Conservation (phyloP, 306 rosid species). For the Luffa acutangula region DNA sequence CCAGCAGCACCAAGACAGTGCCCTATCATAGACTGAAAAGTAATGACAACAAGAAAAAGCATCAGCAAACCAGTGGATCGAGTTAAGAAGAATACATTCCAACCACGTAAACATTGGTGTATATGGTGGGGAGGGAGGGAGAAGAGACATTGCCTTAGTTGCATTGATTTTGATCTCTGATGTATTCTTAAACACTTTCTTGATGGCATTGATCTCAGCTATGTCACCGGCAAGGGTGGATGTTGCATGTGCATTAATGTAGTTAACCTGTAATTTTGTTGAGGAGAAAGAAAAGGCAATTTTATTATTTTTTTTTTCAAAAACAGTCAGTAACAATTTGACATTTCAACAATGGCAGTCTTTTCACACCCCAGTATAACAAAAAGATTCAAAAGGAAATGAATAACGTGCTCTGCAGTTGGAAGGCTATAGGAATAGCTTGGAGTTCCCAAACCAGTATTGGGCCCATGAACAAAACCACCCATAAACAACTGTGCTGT, state of each 20-base stretch:
- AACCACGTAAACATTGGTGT: neutral
- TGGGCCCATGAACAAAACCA: neutral
- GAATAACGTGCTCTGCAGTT: neutral
- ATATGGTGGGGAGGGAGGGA: neutral
- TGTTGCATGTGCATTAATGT: conserved; percentile 98
- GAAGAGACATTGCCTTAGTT: conserved; percentile 60
- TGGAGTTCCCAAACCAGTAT: neutral
- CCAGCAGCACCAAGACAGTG: conserved; percentile 99
- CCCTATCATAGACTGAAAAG: conserved; percentile 90
- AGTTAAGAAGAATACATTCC: neutral
- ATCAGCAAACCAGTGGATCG: neutral
- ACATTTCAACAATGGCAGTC: neutral
- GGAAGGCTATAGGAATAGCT: neutral
- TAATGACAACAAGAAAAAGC: conserved; percentile 14
- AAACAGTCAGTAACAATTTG: neutral
- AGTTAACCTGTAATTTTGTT: conserved; percentile 57
- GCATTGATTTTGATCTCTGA: conserved; percentile 89
- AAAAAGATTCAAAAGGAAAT: neutral
- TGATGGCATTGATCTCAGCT: conserved; percentile 94
- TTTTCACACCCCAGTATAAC: neutral
- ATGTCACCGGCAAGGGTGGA: conserved; percentile 94
- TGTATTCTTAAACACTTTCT: conserved; percentile 85
- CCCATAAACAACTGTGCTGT: neutral
- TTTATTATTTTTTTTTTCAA: neutral
- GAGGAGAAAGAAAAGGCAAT: neutral